Percentiles rank a stretch among this genome's conserved stretches.
Conservation (phyloP, 2,329 filamentous ascomycete species). For the Colletotrichum cereale region DNA sequence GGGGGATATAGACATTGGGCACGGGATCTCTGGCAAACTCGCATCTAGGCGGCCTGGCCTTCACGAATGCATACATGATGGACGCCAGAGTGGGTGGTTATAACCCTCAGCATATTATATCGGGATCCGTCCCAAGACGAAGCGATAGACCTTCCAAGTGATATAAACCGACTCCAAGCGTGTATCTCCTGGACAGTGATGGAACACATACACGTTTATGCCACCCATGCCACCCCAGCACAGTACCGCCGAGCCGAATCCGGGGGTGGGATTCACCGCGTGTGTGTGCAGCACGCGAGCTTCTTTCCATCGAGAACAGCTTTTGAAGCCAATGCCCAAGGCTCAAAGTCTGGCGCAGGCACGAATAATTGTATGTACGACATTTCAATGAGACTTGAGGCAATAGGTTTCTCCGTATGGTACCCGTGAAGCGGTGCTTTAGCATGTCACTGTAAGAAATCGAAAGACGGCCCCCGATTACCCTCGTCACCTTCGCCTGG, state of each 20-base stretch:
- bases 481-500: neutral
- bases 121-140: neutral
- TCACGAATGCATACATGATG: neutral
- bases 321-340: too few species aligned
- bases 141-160: neutral
- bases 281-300: neutral
- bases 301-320: neutral
- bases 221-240: neutral
- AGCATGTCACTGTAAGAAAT: neutral
- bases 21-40: too few species aligned
- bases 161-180: neutral
- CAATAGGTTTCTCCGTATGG: neutral
- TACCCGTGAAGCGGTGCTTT: neutral
- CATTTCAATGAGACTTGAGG: neutral
- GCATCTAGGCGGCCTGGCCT: too few species aligned
- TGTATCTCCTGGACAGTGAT: too few species aligned
- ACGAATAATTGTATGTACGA: neutral
- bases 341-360: neutral
- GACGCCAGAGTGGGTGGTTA: too few species aligned
- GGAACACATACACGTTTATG: neutral
- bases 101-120: neutral
- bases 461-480: neutral
- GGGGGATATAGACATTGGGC: neutral
- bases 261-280: neutral
- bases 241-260: neutral